Conservation (phyloP, 306 rosid species). For the Benincasa hispida region DNA sequence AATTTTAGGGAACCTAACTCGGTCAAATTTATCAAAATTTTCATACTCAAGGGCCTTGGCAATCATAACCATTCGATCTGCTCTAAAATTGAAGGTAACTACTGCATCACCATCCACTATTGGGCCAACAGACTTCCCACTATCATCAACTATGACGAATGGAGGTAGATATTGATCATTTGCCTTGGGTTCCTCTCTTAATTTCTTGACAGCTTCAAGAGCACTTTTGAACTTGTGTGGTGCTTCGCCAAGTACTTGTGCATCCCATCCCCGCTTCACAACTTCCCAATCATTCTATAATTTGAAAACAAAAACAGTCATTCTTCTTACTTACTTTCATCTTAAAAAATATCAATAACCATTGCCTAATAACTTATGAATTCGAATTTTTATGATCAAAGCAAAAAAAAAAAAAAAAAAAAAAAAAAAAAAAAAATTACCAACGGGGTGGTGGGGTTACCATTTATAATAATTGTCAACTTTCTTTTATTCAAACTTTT, state of each 20-base stretch:
- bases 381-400: not conserved
- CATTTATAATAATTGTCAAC: not conserved
- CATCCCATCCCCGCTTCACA: constrained; percentile 99
- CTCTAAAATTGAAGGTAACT: constrained; percentile 88
- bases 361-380: not conserved
- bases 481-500: not conserved
- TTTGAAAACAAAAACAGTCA: not conserved
- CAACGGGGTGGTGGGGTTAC: not conserved
- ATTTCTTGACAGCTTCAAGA: constrained; percentile 72
- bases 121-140: constrained; percentile 82
- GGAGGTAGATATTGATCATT: constrained; percentile 94
- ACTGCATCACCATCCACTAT: constrained; percentile 98
- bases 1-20: constrained; percentile 79
- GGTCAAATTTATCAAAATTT: constrained; percentile 78
- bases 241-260: constrained; percentile 99
- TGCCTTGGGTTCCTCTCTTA: constrained; percentile 56
- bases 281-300: constrained; percentile 93
- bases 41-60: constrained; percentile 91
- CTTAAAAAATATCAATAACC: not conserved
- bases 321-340: not conserved
- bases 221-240: constrained; percentile 63
- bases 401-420: too few species aligned
- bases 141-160: constrained; percentile 77
- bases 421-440: too few species aligned
- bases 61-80: constrained; percentile 94